These are phyloP conservation scores for Butyriboletus loyo DNA, from an alignment of 768 basidiomycete species.

Conservation along the genomic window DNA sequence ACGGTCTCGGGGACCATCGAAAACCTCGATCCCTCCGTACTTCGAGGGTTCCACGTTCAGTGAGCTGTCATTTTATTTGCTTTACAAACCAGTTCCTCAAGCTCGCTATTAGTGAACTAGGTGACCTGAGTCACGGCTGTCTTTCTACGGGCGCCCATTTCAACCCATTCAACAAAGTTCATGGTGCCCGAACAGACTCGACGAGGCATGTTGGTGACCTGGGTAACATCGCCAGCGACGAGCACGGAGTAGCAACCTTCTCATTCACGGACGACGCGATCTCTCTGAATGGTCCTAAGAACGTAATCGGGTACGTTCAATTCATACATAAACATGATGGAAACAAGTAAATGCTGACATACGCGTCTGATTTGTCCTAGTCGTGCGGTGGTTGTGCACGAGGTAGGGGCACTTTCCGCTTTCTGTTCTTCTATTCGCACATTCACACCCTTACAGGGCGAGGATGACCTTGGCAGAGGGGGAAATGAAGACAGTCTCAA, in stretches of 20 bases:
- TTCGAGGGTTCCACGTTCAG: constrained; percentile 83
- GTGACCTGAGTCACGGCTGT: constrained; percentile 68
- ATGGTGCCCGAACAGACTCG: constrained; percentile 58
- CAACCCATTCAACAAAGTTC: constrained; percentile 64
- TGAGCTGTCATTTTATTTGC: constrained; percentile 33
- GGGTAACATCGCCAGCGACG: constrained; percentile 69
- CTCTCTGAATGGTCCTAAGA: constrained; percentile 63
- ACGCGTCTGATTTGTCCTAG: constrained; percentile 30
- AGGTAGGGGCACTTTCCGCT: constrained; percentile 35
- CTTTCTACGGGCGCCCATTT: constrained; percentile 70
- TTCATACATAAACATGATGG: neutral
- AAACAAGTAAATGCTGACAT: neutral
- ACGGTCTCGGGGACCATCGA: constrained; percentile 60
- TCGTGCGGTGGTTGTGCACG: constrained; percentile 74
- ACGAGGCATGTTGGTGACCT: constrained; percentile 71
- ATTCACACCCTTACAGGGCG: constrained; percentile 43
- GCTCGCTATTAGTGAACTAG: constrained; percentile 32
- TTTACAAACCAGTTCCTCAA: constrained; percentile 20
- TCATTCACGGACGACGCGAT: constrained; percentile 57
- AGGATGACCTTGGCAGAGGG: constrained; percentile 77
- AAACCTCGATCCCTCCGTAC: constrained; percentile 54
- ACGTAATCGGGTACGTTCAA: constrained; percentile 62
- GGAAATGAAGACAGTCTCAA: constrained; percentile 64
- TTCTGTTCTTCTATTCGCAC: constrained; percentile 6
- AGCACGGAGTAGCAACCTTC: constrained; percentile 54